phyloP scores from a whole-genome alignment of 2,329 filamentous ascomycete species.

The Aspergillus awamori region DNA sequence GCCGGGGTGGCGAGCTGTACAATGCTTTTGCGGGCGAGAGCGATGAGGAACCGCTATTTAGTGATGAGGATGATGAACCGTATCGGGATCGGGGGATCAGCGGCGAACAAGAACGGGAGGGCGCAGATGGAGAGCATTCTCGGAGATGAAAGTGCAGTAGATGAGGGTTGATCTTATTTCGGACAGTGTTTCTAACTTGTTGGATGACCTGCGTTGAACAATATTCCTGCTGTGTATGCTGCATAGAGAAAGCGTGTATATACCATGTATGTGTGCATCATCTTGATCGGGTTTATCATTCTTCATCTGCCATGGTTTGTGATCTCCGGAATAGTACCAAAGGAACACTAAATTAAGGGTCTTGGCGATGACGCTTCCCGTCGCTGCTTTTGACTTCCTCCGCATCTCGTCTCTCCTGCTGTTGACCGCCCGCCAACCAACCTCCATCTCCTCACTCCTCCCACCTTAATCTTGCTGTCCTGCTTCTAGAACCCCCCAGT shows the following conservation, averaged over 20 bases:
- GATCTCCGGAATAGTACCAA: too few relatives aligned
- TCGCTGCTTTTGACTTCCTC: background rate
- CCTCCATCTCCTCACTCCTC: background rate
- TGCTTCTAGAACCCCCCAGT: background rate
- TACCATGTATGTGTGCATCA: background rate
- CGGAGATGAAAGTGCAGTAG: constrained; percentile 13
- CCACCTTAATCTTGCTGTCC: background rate
- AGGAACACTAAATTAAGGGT: background rate
- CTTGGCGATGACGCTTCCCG: constrained; percentile 25
- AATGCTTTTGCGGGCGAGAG: constrained; percentile 96
- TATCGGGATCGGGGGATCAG: constrained; percentile 37
- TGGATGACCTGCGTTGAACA: background rate
- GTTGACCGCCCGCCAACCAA: constrained; percentile 1
- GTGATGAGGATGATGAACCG: constrained; percentile 45
- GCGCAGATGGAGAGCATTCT: constrained; percentile 19
- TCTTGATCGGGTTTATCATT: background rate
- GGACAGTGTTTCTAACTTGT: background rate
- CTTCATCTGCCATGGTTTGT: background rate
- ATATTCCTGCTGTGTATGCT: background rate
- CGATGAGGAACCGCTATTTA: constrained; percentile 66
- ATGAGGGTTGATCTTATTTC: background rate
- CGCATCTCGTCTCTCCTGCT: constrained; percentile 14
- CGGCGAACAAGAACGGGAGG: constrained; percentile 24
- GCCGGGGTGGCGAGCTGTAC: constrained; percentile 84
- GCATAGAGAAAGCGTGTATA: constrained; percentile 13